Conservation (phyloP, 1,139 yeast genomes). For the Saccharomycopsis hybrid region DNA sequence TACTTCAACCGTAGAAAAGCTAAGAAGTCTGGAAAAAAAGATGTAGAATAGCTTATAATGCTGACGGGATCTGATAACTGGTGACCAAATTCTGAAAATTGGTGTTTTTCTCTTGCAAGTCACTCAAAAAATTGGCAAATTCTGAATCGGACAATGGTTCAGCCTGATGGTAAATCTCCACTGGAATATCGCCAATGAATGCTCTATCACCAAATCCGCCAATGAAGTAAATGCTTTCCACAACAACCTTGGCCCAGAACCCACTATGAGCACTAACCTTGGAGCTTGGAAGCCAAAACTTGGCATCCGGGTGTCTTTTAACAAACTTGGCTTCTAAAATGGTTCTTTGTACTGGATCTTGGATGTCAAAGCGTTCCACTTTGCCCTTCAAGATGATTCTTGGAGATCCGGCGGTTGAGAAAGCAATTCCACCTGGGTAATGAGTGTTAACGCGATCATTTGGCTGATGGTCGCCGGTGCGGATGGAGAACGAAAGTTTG, state of each 20-base stretch:
- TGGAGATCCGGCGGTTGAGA: slow-evolving; percentile 64
- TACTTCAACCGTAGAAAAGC: too few species aligned
- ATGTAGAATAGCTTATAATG: too few species aligned
- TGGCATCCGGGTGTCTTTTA: slow-evolving; percentile 59
- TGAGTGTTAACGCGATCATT: slow-evolving; percentile 38
- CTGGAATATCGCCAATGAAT: slow-evolving; percentile 60
- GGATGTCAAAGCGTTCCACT: slow-evolving; percentile 28
- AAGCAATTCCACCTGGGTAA: slow-evolving; percentile 49
- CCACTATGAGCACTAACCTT: slow-evolving; percentile 47
- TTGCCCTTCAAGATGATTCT: slow-evolving; percentile 55
- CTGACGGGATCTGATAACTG: not conserved
- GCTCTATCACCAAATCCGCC: slow-evolving; percentile 82
- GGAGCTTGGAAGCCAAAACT: slow-evolving; percentile 62
- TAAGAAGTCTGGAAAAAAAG: too few species aligned
- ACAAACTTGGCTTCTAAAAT: slow-evolving; percentile 38
- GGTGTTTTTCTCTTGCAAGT: not conserved
- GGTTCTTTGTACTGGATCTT: slow-evolving; percentile 28
- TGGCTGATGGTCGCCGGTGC: slow-evolving; percentile 55
- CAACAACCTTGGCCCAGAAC: slow-evolving; percentile 56
- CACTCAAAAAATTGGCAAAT: not conserved
- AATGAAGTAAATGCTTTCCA: slow-evolving; percentile 53
- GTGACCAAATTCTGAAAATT: slow-evolving; percentile 6
- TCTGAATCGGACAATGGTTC: slow-evolving; percentile 7
- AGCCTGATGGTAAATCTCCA: slow-evolving; percentile 48
- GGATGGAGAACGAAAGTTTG: slow-evolving; percentile 48